Percentiles rank a stretch among this genome's conserved stretches.
phyloP scores from a whole-genome alignment of 164 flowering plant species.

The Platanus orientalis region DNA sequence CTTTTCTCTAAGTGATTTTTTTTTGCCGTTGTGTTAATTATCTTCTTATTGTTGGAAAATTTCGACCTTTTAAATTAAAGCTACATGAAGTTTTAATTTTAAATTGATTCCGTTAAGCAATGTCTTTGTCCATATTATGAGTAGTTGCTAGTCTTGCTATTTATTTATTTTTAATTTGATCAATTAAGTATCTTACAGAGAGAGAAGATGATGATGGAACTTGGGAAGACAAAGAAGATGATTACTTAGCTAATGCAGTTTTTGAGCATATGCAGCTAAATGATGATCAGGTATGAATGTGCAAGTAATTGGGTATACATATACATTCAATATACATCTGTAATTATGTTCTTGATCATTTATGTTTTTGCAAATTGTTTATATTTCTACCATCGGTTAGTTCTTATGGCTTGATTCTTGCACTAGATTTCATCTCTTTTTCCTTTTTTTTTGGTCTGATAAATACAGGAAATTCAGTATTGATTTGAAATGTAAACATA shows the following conservation, averaged over 20 bases:
- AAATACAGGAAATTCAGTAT: too few relatives aligned
- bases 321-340: not conserved
- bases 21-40: too few relatives aligned
- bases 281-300: conserved; percentile 45
- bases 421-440: too few relatives aligned
- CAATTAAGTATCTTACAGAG: conserved; percentile 34
- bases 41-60: too few relatives aligned
- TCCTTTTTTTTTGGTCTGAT: too few relatives aligned
- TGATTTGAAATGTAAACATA: too few relatives aligned
- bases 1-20: too few relatives aligned
- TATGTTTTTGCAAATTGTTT: not conserved
- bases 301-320: not conserved
- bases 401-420: not conserved
- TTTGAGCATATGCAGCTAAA: conserved; percentile 68
- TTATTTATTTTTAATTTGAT: not conserved
- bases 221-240: conserved; percentile 84
- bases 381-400: not conserved
- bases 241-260: conserved; percentile 64
- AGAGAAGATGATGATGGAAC: conserved; percentile 26
- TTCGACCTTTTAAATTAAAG: too few relatives aligned
- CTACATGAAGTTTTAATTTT: too few relatives aligned
- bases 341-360: not conserved
- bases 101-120: too few relatives aligned
- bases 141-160: too few relatives aligned
- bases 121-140: too few relatives aligned